A percentile compares a stretch with the other conserved stretches of the same genome.
phyloP scores from a whole-genome alignment of 2,329 filamentous ascomycete species.

The Zopfia rhizophila region DNA sequence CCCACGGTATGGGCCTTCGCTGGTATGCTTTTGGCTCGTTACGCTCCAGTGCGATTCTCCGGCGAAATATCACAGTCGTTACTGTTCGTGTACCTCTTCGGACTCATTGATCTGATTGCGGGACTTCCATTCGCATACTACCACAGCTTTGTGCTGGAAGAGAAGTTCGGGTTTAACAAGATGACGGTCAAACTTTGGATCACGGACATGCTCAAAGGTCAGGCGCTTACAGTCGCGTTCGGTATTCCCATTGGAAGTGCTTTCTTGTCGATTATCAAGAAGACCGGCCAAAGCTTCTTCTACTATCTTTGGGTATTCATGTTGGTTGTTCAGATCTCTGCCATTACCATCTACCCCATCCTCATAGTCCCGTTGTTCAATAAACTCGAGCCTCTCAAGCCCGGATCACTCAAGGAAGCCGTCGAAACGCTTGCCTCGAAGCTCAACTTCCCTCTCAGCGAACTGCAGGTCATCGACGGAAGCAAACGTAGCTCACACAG shows the following conservation, averaged over 20 bases:
- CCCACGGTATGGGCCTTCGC: slow-evolving; percentile 90
- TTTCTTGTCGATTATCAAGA: slow-evolving; percentile 93
- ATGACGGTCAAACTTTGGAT: slow-evolving; percentile 90
- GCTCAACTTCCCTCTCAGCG: slow-evolving; percentile 90
- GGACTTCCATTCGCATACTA: slow-evolving; percentile 87
- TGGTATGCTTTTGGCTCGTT: slow-evolving; percentile 77
- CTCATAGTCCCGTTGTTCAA: slow-evolving; percentile 96
- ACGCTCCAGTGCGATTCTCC: slow-evolving; percentile 79
- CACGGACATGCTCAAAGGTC: slow-evolving; percentile 90
- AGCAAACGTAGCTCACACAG: slow-evolving; percentile 89
- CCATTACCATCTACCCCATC: slow-evolving; percentile 96
- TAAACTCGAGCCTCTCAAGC: slow-evolving; percentile 91
- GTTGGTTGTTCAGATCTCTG: slow-evolving; percentile 88
- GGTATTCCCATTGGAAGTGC: slow-evolving; percentile 89
- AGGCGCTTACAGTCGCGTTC: slow-evolving; percentile 81
- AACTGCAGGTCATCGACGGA: slow-evolving; percentile 94
- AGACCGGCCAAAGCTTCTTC: slow-evolving; percentile 94
- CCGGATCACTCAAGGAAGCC: slow-evolving; percentile 85
- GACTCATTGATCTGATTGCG: slow-evolving; percentile 81
- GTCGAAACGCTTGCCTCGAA: slow-evolving; percentile 85
- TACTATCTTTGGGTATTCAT: slow-evolving; percentile 98
- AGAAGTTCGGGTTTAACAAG: slow-evolving; percentile 99
- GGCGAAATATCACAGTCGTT: slow-evolving; percentile 96
- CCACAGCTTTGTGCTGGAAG: slow-evolving; percentile 94
- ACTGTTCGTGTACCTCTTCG: slow-evolving; percentile 89